Evolutionary conservation across 2,329 filamentous ascomycete genomes (phyloP).

Genomic region (Parascedosporium putredinis): DNA sequence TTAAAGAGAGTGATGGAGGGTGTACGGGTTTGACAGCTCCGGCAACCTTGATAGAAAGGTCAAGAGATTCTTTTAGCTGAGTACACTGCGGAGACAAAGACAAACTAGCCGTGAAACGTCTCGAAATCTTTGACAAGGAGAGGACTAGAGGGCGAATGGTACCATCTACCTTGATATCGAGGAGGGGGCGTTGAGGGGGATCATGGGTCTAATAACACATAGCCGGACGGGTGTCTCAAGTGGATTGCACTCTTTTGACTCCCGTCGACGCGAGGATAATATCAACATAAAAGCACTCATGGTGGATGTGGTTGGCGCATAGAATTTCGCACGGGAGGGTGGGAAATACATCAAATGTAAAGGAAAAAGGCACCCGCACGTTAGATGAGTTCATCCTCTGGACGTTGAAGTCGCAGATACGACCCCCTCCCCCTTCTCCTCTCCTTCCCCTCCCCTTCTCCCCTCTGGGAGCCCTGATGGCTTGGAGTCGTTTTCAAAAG

Average conservation of each 20-base stretch:
- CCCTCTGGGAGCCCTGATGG: too few relatives aligned
- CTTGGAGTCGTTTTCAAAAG: too few relatives aligned
- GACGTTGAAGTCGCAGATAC: too few relatives aligned
- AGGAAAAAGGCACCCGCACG: background rate
- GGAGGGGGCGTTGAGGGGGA: background rate
- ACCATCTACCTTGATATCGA: background rate
- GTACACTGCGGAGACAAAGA: too few relatives aligned
- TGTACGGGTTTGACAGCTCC: background rate
- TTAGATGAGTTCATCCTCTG: too few relatives aligned
- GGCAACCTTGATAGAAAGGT: background rate
- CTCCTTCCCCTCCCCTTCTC: too few relatives aligned
- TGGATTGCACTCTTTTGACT: background rate
- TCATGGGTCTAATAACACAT: slow-evolving; percentile 1
- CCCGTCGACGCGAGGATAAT: background rate
- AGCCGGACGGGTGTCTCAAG: background rate
- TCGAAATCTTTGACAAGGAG: background rate
- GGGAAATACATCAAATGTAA: background rate
- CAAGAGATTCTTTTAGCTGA: too few relatives aligned
- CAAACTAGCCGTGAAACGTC: background rate
- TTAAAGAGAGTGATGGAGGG: too few relatives aligned
- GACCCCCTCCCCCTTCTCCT: too few relatives aligned
- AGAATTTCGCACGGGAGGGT: too few relatives aligned
- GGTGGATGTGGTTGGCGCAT: background rate
- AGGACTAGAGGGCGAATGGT: background rate
- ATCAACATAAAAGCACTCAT: background rate